These are phyloP conservation scores for Chrysanthemum seticuspe DNA, from an alignment of 129 eudicot species.

Conservation along the genomic window DNA sequence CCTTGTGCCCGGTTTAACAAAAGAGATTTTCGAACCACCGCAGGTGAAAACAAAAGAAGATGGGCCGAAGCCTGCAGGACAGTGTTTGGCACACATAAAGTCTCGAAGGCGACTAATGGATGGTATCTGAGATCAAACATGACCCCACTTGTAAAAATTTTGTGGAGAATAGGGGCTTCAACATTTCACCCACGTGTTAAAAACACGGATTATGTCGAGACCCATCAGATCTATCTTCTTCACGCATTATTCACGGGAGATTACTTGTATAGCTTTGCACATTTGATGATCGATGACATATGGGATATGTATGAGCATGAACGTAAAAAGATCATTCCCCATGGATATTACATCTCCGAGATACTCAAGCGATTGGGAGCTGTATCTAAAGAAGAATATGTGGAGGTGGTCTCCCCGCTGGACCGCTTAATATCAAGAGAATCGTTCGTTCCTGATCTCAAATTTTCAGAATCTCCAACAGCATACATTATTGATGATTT, in stretches of 20 bases:
- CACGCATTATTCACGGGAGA: background rate
- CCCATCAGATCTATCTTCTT: background rate
- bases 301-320: slow-evolving; percentile 2
- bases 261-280: background rate
- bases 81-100: background rate
- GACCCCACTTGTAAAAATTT: background rate
- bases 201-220: background rate
- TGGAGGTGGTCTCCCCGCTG: background rate
- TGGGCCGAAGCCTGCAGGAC: background rate
- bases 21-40: background rate
- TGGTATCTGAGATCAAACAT: background rate
- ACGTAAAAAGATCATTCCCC: background rate
- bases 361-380: background rate
- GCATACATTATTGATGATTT: slow-evolving; percentile 1
- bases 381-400: background rate
- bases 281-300: slow-evolving; percentile 9
- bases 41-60: background rate
- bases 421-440: background rate
- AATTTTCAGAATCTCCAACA: background rate
- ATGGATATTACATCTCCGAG: background rate
- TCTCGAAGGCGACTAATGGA: too few species aligned
- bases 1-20: background rate
- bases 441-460: background rate
- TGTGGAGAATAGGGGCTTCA: background rate
- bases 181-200: background rate